Evolutionary conservation across 345 rosid species (phyloP), one percentile per base, ranked within the genome.

Genomic region (Eucalyptus sp.): DNA sequence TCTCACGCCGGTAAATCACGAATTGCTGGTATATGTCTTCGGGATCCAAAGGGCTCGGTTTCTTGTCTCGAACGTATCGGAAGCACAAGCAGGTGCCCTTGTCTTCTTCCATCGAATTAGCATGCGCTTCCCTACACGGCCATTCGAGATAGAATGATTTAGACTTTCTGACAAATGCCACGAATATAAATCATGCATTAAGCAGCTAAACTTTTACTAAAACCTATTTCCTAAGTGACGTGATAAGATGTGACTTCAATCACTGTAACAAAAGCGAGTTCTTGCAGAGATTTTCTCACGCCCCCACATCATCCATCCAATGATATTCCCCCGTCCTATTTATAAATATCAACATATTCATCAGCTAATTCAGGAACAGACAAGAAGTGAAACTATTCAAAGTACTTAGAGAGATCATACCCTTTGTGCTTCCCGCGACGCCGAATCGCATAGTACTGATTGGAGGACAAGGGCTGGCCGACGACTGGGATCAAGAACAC

Each of bases 51-150:
- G 94, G 91, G 29, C 43, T 87, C 1, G 95, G 91, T 79, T 90
- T 86, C 29, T 7, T 25, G 86, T 93, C 94, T 2, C 37, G 50
- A n/a, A 90, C 87, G 31, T 49, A 87, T 22, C 81, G 54, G 84
- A 89, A 90, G 90, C 92, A 90, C 86, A 94, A 93, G 81, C 92
- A 92, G 11, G 89, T 87, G 50, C 71, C 86, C 93, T 79, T 58
- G 86, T 94, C 94, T 90, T 86, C 91, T 52, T 93, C 93, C 50
- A 87, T 92, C 48, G 94, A 92, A 58, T 86, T 89, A 51, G 81
- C 92, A 15, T 90, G 92, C 51, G 96, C 96, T 91, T 93, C 89
- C 92, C 96, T 71, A 18, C 46, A 71, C 12, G 17, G 3, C 27
- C 83, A 37, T 71, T 71, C 83, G n/a, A 2, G 3, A 33, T 33